Conservation (phyloP, 2,329 filamentous ascomycete species). For the Cladosporium sp. region DNA sequence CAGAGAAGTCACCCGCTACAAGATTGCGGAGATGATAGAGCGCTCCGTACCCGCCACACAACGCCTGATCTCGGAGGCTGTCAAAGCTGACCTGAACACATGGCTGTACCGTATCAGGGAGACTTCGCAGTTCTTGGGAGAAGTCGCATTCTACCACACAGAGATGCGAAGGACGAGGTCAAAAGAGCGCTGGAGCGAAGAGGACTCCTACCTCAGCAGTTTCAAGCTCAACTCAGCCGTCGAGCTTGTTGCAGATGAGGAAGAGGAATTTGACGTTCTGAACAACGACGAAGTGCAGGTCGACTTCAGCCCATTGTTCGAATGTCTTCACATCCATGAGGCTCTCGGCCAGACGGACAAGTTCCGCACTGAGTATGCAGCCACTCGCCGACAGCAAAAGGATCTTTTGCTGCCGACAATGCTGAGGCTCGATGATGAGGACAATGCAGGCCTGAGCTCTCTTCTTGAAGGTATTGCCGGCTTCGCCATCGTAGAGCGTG, state of each 20-base stretch:
- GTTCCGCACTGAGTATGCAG: constrained; percentile 88
- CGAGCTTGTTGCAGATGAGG: constrained; percentile 92
- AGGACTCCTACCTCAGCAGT: constrained; percentile 71
- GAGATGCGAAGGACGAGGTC: constrained; percentile 81
- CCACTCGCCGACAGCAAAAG: constrained; percentile 86
- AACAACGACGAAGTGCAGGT: constrained; percentile 95
- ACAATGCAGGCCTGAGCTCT: constrained; percentile 83
- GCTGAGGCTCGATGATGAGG: constrained; percentile 77
- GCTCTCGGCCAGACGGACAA: constrained; percentile 89
- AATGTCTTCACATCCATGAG: constrained; percentile 94
- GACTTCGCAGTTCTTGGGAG: constrained; percentile 91
- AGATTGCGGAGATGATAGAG: constrained; percentile 92
- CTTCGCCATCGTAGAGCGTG: constrained; percentile 94
- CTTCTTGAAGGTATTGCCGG: constrained; percentile 91
- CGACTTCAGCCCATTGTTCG: constrained; percentile 91
- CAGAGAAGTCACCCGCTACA: constrained; percentile 91
- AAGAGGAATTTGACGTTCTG: constrained; percentile 90
- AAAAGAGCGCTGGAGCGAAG: constrained; percentile 72
- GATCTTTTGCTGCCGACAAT: constrained; percentile 79
- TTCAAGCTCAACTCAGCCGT: constrained; percentile 96
- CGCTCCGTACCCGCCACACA: constrained; percentile 92
- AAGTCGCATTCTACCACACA: constrained; percentile 96
- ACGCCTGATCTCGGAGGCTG: constrained; percentile 89
- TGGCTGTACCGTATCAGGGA: constrained; percentile 96
- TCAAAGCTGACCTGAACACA: constrained; percentile 95